phyloP scores from a whole-genome alignment of 495 filamentous ascomycete species.

The Aspergillus avenaceus region DNA sequence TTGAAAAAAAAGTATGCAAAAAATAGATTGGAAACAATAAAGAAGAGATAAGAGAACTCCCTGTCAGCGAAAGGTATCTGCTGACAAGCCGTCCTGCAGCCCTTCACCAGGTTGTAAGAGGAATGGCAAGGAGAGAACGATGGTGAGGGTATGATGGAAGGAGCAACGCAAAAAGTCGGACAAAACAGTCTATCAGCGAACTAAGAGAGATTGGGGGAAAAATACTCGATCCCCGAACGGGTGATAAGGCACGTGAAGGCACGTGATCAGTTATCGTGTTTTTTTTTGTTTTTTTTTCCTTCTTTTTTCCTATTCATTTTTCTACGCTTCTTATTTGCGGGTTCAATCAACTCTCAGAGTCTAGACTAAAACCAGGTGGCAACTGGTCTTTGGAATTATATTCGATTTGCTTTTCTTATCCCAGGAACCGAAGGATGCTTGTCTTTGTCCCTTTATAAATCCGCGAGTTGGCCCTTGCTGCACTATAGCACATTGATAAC shows the following conservation, averaged over 20 bases:
- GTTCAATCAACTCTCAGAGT: not conserved
- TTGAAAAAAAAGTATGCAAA: too few relatives aligned
- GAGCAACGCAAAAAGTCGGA: not conserved
- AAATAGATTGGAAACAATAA: conserved; percentile 1
- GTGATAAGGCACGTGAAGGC: conserved; percentile 3
- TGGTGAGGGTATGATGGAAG: conserved; percentile 1
- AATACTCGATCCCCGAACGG: not conserved
- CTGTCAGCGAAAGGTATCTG: conserved; percentile 5
- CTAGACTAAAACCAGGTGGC: not conserved
- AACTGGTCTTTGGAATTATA: too few relatives aligned
- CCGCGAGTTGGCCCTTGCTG: not conserved
- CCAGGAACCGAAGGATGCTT: not conserved
- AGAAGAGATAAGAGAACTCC: not conserved
- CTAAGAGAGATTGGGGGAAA: conserved; percentile 5
- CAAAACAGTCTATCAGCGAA: too few relatives aligned
- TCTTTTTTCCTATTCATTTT: too few relatives aligned
- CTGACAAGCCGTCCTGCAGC: conserved; percentile 28
- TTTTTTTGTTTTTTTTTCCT: too few relatives aligned
- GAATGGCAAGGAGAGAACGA: conserved; percentile 16
- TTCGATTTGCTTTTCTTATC: not conserved
- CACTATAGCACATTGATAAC: too few relatives aligned
- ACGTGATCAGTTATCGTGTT: not conserved
- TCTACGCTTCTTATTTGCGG: not conserved
- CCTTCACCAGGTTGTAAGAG: conserved; percentile 20
- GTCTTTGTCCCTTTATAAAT: not conserved